Evolutionary conservation across 1,139 yeast species (phyloP), one percentile per base, ranked within the genome.

Genomic region (Protomyces arabidopsidicola): DNA sequence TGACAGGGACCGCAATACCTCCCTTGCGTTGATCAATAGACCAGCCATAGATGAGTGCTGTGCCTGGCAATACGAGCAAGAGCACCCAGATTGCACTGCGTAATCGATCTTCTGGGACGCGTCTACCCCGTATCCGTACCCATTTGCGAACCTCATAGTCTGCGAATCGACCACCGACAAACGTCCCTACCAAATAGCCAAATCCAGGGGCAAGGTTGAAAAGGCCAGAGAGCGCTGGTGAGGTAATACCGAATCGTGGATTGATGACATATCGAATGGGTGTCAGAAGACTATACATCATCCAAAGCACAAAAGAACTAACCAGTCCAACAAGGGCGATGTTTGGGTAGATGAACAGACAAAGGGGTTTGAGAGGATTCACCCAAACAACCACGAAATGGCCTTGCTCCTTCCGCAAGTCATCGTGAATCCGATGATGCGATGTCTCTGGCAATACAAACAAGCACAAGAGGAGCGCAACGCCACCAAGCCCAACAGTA

Each of bases 191-290:
- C 1, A 82, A 55, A 66, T 81, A 81, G 0, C 85, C 85, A 22
- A 72, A 20, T 0, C 85, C 85, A 0, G 85, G 84, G 0, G 84
- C 80, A 3, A 82, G 70, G 67, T 82, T 82, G 70, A 82, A 82
- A 16, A 82, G 71, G 0, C 83, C 79, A 45, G 83, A 81, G 65
- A 76, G 77, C 1, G 82, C 69, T 0, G 85, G 85, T 18, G 77
- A 69, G 0, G 73, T 73, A 48, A 82, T 71, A 57, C 78, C 70
- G 72, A 82, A 82, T 65, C 85, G 70, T 2, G 85, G 85, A 68
- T 82, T 82, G 61, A 82, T 76, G 8, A 82, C 83, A 57, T 79
- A 77, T 67, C 84, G 72, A 52, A 82, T 82, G 0, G 86, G 86
- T 0, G 85, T 82, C 60, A 81, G 71, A 34, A 82, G 68, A n/a